These are phyloP conservation scores for Davidsoniella neocaledoniae DNA, from an alignment of 2,329 filamentous ascomycete genomes.

Conservation along the genomic window DNA sequence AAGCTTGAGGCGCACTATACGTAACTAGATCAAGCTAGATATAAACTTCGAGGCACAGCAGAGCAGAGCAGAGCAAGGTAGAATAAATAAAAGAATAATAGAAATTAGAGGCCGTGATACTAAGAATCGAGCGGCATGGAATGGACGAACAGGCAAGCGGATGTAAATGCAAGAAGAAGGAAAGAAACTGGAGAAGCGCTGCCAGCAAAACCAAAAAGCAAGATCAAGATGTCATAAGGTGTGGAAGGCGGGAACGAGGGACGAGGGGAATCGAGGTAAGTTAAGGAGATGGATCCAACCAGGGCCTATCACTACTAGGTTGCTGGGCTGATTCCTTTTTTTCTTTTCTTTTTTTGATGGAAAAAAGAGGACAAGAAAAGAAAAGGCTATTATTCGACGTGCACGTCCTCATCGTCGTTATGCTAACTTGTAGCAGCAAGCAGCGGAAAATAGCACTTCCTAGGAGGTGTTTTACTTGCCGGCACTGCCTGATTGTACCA, in stretches of 20 bases:
- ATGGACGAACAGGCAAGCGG: too few species aligned
- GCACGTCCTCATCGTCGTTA: neutral
- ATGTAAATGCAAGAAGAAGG: neutral
- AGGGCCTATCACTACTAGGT: neutral
- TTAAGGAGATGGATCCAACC: constrained; percentile 4
- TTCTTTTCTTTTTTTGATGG: constrained; percentile 1
- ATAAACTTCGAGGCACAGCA: neutral
- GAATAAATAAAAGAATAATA: neutral
- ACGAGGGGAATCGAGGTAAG: constrained; percentile 5
- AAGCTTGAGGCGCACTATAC: too few species aligned
- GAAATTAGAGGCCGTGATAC: neutral
- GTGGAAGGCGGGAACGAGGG: neutral
- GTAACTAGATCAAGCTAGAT: neutral
- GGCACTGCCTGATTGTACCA: too few species aligned
- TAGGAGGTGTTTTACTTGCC: too few species aligned
- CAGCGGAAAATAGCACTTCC: neutral
- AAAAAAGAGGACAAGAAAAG: neutral
- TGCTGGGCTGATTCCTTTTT: neutral
- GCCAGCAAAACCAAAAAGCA: neutral
- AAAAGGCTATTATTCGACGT: neutral
- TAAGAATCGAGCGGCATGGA: neutral
- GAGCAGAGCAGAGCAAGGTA: too few species aligned
- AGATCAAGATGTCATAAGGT: constrained; percentile 7
- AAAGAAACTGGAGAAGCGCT: neutral
- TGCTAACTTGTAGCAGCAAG: too few species aligned